Evolutionary conservation across 495 filamentous ascomycete genomes (phyloP).

Genomic region (Zalerion maritima): DNA sequence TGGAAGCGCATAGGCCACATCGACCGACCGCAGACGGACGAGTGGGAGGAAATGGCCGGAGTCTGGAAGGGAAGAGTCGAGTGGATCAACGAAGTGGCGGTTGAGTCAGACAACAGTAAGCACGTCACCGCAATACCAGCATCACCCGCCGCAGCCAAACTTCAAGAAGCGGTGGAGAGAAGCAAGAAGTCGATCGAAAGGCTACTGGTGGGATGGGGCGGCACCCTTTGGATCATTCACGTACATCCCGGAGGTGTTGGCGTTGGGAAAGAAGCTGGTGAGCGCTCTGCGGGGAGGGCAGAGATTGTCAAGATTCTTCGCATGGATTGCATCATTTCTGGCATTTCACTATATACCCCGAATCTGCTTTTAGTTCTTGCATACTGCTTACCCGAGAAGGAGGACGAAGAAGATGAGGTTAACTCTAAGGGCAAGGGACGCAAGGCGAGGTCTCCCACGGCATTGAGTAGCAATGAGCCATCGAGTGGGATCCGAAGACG

Average conservation of each 20-base stretch:
- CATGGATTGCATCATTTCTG: slow-evolving; percentile 93
- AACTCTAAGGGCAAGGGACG: slow-evolving; percentile 7
- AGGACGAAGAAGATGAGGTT: slow-evolving; percentile 23
- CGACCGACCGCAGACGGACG: slow-evolving; percentile 60
- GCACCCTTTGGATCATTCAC: slow-evolving; percentile 88
- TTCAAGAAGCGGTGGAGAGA: slow-evolving; percentile 29
- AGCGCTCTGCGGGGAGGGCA: slow-evolving; percentile 60
- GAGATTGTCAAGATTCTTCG: slow-evolving; percentile 88
- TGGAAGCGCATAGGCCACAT: slow-evolving; percentile 96
- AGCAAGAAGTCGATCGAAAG: slow-evolving; percentile 48
- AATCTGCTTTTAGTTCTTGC: slow-evolving; percentile 80
- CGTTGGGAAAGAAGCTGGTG: slow-evolving; percentile 52
- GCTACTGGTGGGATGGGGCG: slow-evolving; percentile 85
- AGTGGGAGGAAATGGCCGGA: slow-evolving; percentile 87
- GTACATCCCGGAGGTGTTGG: slow-evolving; percentile 63
- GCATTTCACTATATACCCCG: slow-evolving; percentile 91
- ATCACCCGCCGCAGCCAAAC: slow-evolving; percentile 26
- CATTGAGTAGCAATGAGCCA: slow-evolving; percentile 35
- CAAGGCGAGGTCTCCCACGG: slow-evolving; percentile 20
- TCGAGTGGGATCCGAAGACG: slow-evolving; percentile 47
- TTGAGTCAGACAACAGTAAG: slow-evolving; percentile 42
- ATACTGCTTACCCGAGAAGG: slow-evolving; percentile 58
- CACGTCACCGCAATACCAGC: slow-evolving; percentile 19
- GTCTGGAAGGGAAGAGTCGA: slow-evolving; percentile 86
- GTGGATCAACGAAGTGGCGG: slow-evolving; percentile 72